phyloP scores from a whole-genome alignment of 192 early-diverging fungal species.

The Coemansia sp. region DNA sequence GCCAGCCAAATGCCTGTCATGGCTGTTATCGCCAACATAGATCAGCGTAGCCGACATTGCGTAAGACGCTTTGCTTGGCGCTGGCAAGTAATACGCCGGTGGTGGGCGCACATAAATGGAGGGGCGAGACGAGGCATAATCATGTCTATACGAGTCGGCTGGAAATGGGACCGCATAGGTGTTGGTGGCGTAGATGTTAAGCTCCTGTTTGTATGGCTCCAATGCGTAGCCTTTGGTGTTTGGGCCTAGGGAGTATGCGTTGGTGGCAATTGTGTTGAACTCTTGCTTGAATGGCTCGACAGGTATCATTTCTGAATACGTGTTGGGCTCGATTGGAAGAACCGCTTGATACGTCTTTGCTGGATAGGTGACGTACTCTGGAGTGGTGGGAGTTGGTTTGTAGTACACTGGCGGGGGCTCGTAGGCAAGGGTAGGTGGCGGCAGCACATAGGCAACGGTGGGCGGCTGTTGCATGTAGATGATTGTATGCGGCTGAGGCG shows the following conservation, averaged over 20 bases:
- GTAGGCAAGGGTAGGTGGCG: not conserved
- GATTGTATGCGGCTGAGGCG: not conserved
- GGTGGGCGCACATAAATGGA: not conserved
- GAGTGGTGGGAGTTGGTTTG: not conserved
- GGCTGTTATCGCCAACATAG: not conserved
- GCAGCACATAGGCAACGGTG: not conserved
- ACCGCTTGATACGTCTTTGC: not conserved
- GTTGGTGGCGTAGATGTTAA: not conserved
- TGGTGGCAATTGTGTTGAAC: not conserved
- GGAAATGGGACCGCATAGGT: not conserved
- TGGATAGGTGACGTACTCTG: not conserved
- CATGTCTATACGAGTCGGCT: not conserved
- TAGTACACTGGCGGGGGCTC: not conserved
- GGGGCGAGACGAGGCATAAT: not conserved
- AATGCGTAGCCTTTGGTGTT: not conserved
- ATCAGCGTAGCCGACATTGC: not conserved
- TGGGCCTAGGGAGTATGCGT: not conserved
- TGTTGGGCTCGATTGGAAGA: not conserved
- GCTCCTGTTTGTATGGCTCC: slow-evolving; percentile 1
- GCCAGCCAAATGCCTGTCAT: not conserved
- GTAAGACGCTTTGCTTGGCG: not conserved
- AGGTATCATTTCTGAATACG: not conserved
- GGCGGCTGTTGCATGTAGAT: not conserved
- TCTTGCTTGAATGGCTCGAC: not conserved
- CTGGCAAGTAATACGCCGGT: not conserved